Evolutionary conservation across 805 yeast species (phyloP).

Genomic region (Nematodospora valgi): DNA sequence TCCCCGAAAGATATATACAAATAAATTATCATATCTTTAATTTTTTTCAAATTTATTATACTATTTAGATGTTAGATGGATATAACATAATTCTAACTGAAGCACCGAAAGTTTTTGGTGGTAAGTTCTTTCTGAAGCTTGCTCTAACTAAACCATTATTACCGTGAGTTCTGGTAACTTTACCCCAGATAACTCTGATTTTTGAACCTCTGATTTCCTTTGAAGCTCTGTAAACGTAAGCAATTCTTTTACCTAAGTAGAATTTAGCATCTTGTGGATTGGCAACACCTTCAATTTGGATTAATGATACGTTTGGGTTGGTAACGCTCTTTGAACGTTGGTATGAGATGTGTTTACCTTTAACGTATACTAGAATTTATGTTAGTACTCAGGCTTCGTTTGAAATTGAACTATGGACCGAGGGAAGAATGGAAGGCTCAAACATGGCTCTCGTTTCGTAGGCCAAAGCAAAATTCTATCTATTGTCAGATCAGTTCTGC

Average conservation of each 20-base stretch:
- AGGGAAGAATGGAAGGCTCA: too few relatives aligned
- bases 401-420: too few relatives aligned
- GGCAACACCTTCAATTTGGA: slow-evolving; percentile 95
- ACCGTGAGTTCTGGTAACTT: slow-evolving; percentile 98
- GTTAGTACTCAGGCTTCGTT: too few relatives aligned
- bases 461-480: too few relatives aligned
- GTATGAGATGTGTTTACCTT: slow-evolving; percentile 99
- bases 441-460: too few relatives aligned
- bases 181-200: slow-evolving; percentile 99
- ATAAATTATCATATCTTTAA: too few relatives aligned
- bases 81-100: slow-evolving; percentile 99
- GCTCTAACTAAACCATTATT: slow-evolving; percentile 98
- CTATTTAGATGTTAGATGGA: slow-evolving; percentile 96
- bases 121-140: slow-evolving; percentile 97
- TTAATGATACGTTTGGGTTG: slow-evolving; percentile 97
- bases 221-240: slow-evolving; percentile 98
- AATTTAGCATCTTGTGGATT: slow-evolving; percentile 93
- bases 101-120: slow-evolving; percentile 99
- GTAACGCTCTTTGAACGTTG: slow-evolving; percentile 98
- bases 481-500: too few relatives aligned
- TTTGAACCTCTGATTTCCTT: slow-evolving; percentile 98
- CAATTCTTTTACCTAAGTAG: slow-evolving; percentile 99
- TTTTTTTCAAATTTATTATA: slow-evolving; percentile 1
- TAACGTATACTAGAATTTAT: slow-evolving; percentile 84
- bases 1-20: too few relatives aligned